phyloP scores from a whole-genome alignment of 257 asterid species.

The Knoxia roxburghii region DNA sequence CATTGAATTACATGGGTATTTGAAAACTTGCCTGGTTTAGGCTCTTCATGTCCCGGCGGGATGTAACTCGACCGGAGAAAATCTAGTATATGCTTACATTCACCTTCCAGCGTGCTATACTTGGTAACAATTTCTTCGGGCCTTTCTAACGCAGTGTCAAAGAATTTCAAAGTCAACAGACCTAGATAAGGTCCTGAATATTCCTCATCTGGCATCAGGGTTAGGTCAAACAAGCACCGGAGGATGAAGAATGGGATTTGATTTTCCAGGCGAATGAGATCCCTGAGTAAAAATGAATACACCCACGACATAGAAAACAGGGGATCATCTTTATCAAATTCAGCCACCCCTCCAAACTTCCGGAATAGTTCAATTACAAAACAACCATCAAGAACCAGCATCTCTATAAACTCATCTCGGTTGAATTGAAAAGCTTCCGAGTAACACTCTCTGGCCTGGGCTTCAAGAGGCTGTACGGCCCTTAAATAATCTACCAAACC shows the following conservation, averaged over 20 bases:
- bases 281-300: constrained; percentile 53
- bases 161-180: constrained; percentile 41
- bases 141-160: constrained; percentile 44
- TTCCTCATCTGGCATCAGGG: constrained; percentile 30
- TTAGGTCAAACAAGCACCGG: constrained; percentile 48
- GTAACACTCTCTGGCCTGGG: constrained; percentile 61
- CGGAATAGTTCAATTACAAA: constrained; percentile 68
- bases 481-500: constrained; percentile 37
- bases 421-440: constrained; percentile 31
- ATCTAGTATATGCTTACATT: constrained; percentile 69
- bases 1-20: constrained; percentile 47
- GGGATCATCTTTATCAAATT: constrained; percentile 65
- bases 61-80: constrained; percentile 70
- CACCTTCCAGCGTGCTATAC: constrained; percentile 13
- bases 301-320: constrained; percentile 67
- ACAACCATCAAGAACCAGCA: constrained; percentile 86
- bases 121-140: constrained; percentile 18
- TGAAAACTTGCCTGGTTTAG: constrained; percentile 1
- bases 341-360: constrained; percentile 48
- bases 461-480: constrained; percentile 55
- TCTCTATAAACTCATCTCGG: constrained; percentile 60
- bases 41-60: constrained; percentile 36
- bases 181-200: constrained; percentile 40
- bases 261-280: constrained; percentile 68
- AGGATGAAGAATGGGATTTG: constrained; percentile 81